Evolutionary conservation across 179 eudicot species (phyloP).

Genomic region (Drosera spatulata): DNA sequence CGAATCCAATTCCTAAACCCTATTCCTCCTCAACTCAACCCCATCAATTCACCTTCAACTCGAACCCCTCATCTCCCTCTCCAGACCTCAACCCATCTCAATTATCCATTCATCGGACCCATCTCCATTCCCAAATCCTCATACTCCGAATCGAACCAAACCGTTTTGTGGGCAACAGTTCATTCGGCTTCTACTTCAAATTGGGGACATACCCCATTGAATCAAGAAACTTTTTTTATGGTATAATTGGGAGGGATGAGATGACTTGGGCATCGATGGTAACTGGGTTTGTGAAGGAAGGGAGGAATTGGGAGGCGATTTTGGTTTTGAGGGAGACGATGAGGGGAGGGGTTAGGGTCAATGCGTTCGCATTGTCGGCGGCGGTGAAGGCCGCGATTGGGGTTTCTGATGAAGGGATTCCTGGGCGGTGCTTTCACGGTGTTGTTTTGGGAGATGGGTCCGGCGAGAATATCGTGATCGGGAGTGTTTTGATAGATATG

Average conservation of each 20-base stretch:
- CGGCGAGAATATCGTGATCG: constrained; percentile 21
- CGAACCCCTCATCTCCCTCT: constrained; percentile 48
- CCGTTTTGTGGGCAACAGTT: constrained; percentile 32
- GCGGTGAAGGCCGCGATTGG: constrained; percentile 28
- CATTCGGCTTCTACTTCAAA: constrained; percentile 27
- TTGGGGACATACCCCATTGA: constrained; percentile 9
- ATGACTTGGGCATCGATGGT: constrained; percentile 38
- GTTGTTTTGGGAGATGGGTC: constrained; percentile 24
- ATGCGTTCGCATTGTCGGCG: constrained; percentile 30
- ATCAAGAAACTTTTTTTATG: constrained; percentile 18
- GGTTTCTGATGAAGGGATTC: constrained; percentile 19
- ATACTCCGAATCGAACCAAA: constrained; percentile 20
- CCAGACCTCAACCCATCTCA: constrained; percentile 49
- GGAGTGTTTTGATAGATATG: constrained; percentile 29
- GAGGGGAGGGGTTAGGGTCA: constrained; percentile 14
- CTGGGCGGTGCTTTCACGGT: constrained; percentile 30
- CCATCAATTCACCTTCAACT: too few relatives aligned
- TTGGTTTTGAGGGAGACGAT: constrained; percentile 22
- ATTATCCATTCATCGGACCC: constrained; percentile 26
- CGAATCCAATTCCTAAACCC: constrained; percentile 10
- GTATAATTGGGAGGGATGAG: constrained; percentile 10
- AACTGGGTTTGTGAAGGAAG: constrained; percentile 20
- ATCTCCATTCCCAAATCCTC: constrained; percentile 19
- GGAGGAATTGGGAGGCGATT: constrained; percentile 12
- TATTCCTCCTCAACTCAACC: constrained; percentile 13